phyloP scores from a whole-genome alignment of 768 basidiomycete species.

The Sporobolomyces phaffii region DNA sequence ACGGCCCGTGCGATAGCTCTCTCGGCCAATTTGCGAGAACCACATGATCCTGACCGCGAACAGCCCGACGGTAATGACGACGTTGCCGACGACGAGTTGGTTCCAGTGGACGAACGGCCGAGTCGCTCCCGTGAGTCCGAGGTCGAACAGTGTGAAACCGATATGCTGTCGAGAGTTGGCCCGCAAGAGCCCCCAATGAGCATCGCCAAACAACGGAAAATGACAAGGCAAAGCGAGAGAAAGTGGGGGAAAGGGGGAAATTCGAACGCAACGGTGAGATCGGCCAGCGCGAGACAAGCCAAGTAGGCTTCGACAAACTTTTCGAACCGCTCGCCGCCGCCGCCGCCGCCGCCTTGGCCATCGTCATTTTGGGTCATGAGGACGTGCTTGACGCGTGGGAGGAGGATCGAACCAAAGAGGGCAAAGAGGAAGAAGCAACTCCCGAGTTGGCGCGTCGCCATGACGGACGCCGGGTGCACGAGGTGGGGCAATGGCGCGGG shows the following conservation, averaged over 20 bases:
- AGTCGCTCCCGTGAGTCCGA: neutral
- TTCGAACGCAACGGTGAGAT: too few species aligned
- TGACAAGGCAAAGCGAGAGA: too few species aligned
- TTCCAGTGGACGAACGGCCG: slow-evolving; percentile 14
- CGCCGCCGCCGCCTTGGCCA: too few species aligned
- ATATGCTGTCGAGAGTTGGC: neutral
- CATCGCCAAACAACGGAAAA: too few species aligned
- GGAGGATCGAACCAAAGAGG: neutral
- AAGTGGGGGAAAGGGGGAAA: too few species aligned
- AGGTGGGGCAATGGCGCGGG: neutral
- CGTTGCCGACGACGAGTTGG: slow-evolving; percentile 17
- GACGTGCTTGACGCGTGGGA: neutral
- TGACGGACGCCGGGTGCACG: neutral
- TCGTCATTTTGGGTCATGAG: too few species aligned
- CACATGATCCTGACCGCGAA: slow-evolving; percentile 21
- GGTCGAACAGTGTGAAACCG: slow-evolving; percentile 20
- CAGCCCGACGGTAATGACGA: slow-evolving; percentile 14
- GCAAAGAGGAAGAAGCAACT: slow-evolving; percentile 28
- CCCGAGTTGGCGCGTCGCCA: slow-evolving; percentile 18
- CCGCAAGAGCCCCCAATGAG: too few species aligned
- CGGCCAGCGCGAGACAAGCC: slow-evolving; percentile 11
- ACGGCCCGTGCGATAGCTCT: too few species aligned
- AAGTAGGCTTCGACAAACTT: slow-evolving; percentile 6
- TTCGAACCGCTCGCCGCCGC: slow-evolving; percentile 7
- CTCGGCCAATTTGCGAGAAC: slow-evolving; percentile 3